Conservation (phyloP, 164 flowering plant genomes). For the Chloranthus sessilifolius region DNA sequence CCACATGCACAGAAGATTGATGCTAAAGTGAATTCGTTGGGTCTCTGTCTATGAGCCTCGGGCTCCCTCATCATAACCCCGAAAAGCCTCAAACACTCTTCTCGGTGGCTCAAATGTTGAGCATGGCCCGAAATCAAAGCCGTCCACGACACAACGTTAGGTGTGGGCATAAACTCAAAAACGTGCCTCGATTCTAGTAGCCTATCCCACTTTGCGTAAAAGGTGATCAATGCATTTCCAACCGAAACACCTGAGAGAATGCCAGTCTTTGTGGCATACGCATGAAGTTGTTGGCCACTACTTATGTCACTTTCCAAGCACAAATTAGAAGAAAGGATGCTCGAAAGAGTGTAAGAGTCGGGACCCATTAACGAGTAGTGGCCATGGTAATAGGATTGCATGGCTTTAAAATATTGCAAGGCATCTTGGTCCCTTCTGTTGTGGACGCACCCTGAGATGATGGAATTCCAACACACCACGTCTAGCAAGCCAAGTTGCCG, state of each 20-base stretch:
- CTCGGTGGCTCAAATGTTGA: constrained; percentile 9
- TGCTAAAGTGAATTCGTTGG: constrained; percentile 22
- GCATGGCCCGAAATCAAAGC: constrained; percentile 20
- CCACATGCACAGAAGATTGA: constrained; percentile 16
- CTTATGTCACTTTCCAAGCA: constrained; percentile 9
- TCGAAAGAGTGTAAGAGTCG: constrained; percentile 22
- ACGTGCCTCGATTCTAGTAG: constrained; percentile 12
- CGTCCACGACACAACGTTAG: constrained; percentile 24
- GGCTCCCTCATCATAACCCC: constrained; percentile 12
- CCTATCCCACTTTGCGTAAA: constrained; percentile 10
- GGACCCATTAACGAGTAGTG: neutral
- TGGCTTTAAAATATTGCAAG: constrained; percentile 15
- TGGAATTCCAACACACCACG: constrained; percentile 17
- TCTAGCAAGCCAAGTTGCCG: no score
- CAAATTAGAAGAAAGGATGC: constrained; percentile 13
- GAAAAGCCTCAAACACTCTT: constrained; percentile 22
- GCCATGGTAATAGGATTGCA: constrained; percentile 2
- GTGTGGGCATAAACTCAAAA: constrained; percentile 11
- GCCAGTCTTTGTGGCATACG: constrained; percentile 17
- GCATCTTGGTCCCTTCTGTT: constrained; percentile 16
- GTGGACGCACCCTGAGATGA: constrained; percentile 15
- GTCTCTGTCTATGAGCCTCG: constrained; percentile 8
- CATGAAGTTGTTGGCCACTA: constrained; percentile 21
- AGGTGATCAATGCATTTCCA: constrained; percentile 18
- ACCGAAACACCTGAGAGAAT: constrained; percentile 14